Evolutionary conservation across 192 early-diverging fungal genomes (phyloP), one percentile per base, ranked within the genome.

Genomic region (Linderina pennispora): DNA sequence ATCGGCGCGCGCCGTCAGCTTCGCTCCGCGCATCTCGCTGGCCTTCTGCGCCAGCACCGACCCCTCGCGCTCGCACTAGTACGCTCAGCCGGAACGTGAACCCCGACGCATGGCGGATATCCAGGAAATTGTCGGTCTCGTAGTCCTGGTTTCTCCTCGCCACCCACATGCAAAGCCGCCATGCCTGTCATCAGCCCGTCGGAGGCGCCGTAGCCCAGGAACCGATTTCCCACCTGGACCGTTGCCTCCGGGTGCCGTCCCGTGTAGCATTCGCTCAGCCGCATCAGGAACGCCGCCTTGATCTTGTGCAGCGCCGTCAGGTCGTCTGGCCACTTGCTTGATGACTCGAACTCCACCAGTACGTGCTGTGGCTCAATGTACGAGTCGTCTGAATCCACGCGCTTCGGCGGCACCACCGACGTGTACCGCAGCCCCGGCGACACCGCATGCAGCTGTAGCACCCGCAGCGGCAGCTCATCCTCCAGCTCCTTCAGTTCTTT

Each of bases 291-390:
- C 7, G 95, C 93, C 1, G 77, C 56, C 64, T 98, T 98, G 74
- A 93, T 81, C 32, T 87, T 84, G 75, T 92, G 86, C 42, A 98
- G 77, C 5, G 93, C 90, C 2, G 56, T 63, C 1, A 95, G 62
- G 43, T 96, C 87, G 66, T 88, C 84, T 14, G 95, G 93, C 92
- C 93, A 98, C 54, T 87, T 82, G 23, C 61, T 72, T 8, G 89
- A 89, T 8, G 63, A 43, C 44, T 94, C 87, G 66, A 98, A 88
- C 53, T 91, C 86, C 34, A 98, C 74, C 8, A 86, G 42, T 3
- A 91, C 79, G 21, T 91, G 86, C 45, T 92, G 66, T 9, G 85
- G 81, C 45, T 82, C 81, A 22, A 86, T 72, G 45, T 65, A 87
- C 18, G 54, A 36, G 36, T 57, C 80, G 65, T 31, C 74, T 48